These are phyloP conservation scores for Tubosaeta sp. DNA, from an alignment of 768 basidiomycete genomes.

Conservation along the genomic window DNA sequence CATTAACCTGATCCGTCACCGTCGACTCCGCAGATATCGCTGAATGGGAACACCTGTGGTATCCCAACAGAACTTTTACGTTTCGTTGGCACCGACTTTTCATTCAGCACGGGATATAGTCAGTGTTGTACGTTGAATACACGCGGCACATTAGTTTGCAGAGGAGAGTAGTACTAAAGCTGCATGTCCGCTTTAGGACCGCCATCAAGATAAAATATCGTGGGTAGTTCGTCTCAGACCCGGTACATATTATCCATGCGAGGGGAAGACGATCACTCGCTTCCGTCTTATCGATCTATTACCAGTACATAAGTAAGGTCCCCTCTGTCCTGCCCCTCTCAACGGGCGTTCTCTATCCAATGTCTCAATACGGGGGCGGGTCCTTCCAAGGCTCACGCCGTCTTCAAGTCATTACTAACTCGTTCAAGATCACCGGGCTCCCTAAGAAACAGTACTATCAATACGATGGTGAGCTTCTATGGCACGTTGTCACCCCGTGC, in stretches of 20 bases:
- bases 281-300: slow-evolving; percentile 25
- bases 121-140: neutral
- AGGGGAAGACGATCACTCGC: slow-evolving; percentile 1
- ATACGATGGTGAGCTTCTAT: slow-evolving; percentile 28
- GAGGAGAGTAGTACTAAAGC: neutral
- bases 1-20: slow-evolving; percentile 48
- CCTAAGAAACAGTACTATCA: slow-evolving; percentile 27
- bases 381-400: slow-evolving; percentile 12
- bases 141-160: neutral
- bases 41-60: slow-evolving; percentile 34
- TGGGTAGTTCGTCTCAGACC: neutral
- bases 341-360: slow-evolving; percentile 7
- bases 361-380: slow-evolving; percentile 18
- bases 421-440: slow-evolving; percentile 27
- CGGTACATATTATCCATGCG: neutral
- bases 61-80: slow-evolving; percentile 4
- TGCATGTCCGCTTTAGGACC: slow-evolving; percentile 23
- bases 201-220: neutral
- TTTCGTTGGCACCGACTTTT: neutral
- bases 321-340: neutral
- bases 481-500: slow-evolving; percentile 2
- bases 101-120: neutral
- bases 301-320: slow-evolving; percentile 7
- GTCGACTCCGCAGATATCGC: slow-evolving; percentile 70
- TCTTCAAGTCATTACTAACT: slow-evolving; percentile 32